Evolutionary conservation across 1,284 basidiomycete species (phyloP).

Genomic region (Omphalotus olearius): DNA sequence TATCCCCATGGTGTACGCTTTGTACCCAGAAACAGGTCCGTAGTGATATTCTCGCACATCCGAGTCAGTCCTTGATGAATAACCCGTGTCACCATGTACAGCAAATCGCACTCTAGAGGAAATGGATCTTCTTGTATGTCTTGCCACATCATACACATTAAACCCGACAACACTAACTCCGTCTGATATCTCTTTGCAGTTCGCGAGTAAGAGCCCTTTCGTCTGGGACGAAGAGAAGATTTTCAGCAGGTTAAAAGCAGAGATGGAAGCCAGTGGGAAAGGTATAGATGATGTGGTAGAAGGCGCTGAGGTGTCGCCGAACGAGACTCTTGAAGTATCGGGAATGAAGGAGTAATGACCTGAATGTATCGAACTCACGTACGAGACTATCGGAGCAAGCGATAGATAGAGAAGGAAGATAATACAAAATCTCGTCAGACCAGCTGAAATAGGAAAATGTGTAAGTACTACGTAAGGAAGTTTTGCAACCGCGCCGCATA

Average conservation of each 20-base stretch:
- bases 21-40: conserved; percentile 37
- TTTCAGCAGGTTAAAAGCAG: conserved; percentile 24
- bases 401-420: no score
- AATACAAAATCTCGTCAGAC: no score
- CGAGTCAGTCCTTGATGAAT: background rate
- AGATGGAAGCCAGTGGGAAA: conserved; percentile 11
- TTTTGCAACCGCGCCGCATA: no score
- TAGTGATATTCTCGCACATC: background rate
- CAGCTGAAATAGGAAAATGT: no score
- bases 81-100: conserved; percentile 13
- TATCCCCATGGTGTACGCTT: conserved; percentile 46
- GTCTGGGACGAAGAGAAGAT: conserved; percentile 41
- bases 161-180: no score
- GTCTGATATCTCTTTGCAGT: conserved; percentile 19
- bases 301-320: background rate
- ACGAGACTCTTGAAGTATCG: no score
- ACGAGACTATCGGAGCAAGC: no score
- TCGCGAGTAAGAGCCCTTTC: conserved; percentile 41
- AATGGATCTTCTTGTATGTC: conserved; percentile 32
- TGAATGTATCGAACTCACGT: no score
- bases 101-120: conserved; percentile 50
- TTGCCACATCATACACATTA: no score
- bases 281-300: conserved; percentile 11
- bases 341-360: no score
- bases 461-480: no score